Evolutionary conservation across 2,329 filamentous ascomycete species (phyloP).

Genomic region (Penicillium sp.): DNA sequence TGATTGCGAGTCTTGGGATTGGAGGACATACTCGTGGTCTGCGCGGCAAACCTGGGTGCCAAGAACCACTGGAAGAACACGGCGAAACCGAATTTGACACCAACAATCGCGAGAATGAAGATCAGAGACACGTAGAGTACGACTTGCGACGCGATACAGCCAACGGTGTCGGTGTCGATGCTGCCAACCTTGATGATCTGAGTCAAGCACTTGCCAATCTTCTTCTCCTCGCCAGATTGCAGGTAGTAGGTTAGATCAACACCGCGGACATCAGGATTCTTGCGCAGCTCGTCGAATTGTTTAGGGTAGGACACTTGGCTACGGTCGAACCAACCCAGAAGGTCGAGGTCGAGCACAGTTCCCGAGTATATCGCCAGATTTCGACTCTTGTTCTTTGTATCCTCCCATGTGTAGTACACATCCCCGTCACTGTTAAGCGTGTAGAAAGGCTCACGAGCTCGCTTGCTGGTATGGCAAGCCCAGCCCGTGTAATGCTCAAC

Average conservation of each 20-base stretch:
- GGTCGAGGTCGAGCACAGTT: conserved; percentile 83
- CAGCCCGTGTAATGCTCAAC: conserved; percentile 78
- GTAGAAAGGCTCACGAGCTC: conserved; percentile 73
- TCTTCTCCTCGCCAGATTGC: conserved; percentile 74
- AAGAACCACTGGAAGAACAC: conserved; percentile 96
- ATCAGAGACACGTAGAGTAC: conserved; percentile 90
- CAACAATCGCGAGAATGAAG: conserved; percentile 87
- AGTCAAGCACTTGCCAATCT: conserved; percentile 79
- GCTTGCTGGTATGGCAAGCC: conserved; percentile 75
- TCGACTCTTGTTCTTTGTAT: conserved; percentile 81
- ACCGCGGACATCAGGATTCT: conserved; percentile 69
- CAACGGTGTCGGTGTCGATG: conserved; percentile 92
- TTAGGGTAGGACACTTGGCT: conserved; percentile 72
- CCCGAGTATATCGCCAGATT: conserved; percentile 95
- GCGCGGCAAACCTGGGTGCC: conserved; percentile 76
- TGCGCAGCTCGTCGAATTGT: conserved; percentile 75
- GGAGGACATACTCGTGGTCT: conserved; percentile 77
- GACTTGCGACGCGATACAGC: conserved; percentile 95
- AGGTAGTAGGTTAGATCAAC: conserved; percentile 87
- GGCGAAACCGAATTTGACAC: conserved; percentile 82
- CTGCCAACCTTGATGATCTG: conserved; percentile 95
- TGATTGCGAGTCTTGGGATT: conserved; percentile 80
- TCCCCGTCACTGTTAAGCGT: conserved; percentile 68
- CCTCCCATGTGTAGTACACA: conserved; percentile 95
- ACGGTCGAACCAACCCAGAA: conserved; percentile 86